phyloP scores from a whole-genome alignment of 2,329 filamentous ascomycete species.

The Phaeosphaeriaceae sp. region DNA sequence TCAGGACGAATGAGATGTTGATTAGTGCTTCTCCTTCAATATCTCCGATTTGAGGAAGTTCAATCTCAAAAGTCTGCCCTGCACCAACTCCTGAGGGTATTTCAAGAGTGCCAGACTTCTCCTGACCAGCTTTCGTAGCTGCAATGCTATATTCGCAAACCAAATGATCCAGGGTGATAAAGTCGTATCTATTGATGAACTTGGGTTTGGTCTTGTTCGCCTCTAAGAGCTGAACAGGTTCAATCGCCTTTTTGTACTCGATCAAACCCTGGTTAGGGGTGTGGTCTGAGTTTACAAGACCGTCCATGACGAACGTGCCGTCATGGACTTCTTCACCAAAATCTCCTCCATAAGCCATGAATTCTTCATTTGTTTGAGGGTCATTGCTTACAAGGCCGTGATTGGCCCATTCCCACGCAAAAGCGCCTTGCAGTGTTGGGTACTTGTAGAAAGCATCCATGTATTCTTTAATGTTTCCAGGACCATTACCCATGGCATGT shows the following conservation, averaged over 20 bases:
- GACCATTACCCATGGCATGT: slow-evolving; percentile 76
- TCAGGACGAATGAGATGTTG: slow-evolving; percentile 42
- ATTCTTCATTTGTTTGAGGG: slow-evolving; percentile 46
- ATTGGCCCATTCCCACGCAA: slow-evolving; percentile 56
- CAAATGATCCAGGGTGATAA: slow-evolving; percentile 47
- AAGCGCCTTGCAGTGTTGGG: slow-evolving; percentile 68
- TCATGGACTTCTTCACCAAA: slow-evolving; percentile 53
- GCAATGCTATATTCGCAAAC: slow-evolving; percentile 22
- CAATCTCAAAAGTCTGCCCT: slow-evolving; percentile 33
- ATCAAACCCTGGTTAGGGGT: slow-evolving; percentile 49
- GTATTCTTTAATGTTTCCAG: slow-evolving; percentile 73
- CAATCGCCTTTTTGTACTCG: slow-evolving; percentile 54
- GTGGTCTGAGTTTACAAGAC: slow-evolving; percentile 52
- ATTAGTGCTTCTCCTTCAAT: slow-evolving; percentile 22
- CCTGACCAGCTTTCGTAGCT: slow-evolving; percentile 8
- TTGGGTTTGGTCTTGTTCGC: slow-evolving; percentile 26
- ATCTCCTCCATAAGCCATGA: slow-evolving; percentile 53
- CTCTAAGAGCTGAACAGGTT: slow-evolving; percentile 48
- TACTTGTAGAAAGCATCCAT: slow-evolving; percentile 67
- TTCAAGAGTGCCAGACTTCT: slow-evolving; percentile 22
- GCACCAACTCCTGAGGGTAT: slow-evolving; percentile 34
- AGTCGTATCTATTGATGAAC: slow-evolving; percentile 46
- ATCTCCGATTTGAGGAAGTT: slow-evolving; percentile 25
- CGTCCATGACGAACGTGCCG: slow-evolving; percentile 55
- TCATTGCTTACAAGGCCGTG: slow-evolving; percentile 52